Conservation (phyloP, 2,329 filamentous ascomycete species). For the Cladosporium sp. region DNA sequence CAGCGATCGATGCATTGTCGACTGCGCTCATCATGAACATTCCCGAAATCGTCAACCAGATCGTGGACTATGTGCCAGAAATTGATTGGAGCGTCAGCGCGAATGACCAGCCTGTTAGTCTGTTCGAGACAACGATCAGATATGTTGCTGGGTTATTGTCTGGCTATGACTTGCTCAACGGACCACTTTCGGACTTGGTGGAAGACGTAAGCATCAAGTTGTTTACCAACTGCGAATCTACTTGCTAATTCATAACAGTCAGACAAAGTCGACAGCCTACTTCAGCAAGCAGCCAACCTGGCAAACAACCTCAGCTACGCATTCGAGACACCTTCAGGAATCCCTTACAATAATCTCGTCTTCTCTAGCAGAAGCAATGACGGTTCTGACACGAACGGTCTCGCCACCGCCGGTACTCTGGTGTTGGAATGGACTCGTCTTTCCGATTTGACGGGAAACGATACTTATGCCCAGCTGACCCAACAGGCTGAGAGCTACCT, state of each 20-base stretch:
- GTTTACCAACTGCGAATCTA: background rate
- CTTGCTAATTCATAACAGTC: background rate
- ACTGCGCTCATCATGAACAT: conserved; percentile 77
- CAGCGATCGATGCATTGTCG: conserved; percentile 73
- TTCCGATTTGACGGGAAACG: conserved; percentile 67
- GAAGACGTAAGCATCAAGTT: conserved; percentile 3
- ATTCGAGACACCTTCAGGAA: conserved; percentile 70
- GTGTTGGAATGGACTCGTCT: conserved; percentile 82
- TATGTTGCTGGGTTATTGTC: conserved; percentile 79
- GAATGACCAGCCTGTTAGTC: conserved; percentile 54
- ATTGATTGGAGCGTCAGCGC: conserved; percentile 64
- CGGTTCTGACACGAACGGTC: conserved; percentile 57
- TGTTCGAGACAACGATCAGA: conserved; percentile 89
- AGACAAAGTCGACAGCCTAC: conserved; percentile 53
- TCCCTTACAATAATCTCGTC: conserved; percentile 67
- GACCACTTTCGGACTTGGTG: conserved; percentile 54
- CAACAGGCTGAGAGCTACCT: conserved; percentile 68
- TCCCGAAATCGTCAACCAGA: conserved; percentile 61
- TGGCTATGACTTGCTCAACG: conserved; percentile 68
- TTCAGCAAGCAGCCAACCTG: conserved; percentile 64
- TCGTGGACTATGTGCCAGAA: conserved; percentile 64
- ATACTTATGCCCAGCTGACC: conserved; percentile 61
- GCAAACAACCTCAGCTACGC: conserved; percentile 71
- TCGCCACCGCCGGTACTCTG: conserved; percentile 74
- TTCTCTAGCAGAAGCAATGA: conserved; percentile 50